Base-by-base conservation (phyloP, 495 filamentous ascomycete species). In the Penicillium maclennaniae region DNA sequence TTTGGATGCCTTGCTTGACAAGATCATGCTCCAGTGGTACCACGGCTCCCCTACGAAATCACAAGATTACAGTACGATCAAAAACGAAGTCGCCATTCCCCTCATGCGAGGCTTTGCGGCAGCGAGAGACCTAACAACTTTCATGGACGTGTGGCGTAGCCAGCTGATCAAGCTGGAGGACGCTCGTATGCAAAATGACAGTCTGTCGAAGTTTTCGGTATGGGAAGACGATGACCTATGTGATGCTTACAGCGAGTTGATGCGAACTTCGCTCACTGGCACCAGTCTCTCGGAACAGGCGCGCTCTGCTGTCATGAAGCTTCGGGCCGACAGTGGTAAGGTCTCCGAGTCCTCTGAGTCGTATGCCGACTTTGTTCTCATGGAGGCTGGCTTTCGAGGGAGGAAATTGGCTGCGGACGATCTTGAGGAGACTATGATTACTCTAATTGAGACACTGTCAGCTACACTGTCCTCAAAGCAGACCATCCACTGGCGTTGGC, bases 181-280 rank as follows among this genome's bases (percentile, higher is more conserved):
- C 47, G 60, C 68, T 44, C 64, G 71, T 38, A 49, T 67, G 28
- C 53, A 68, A 47, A 59, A 71, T 52, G 48, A 43, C 16, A 63
- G 36, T 10, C 41, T 71, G 7, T 53, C 55, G 15, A 34, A 53
- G 7, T 78, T 72, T 56, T 72, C 70, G 39, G 71, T 70, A 26
- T 90, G 87, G 87, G 79, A 85, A 56, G 80, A 86, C 54, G 73
- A 81, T 51, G 75, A 77, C 45, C 62, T 90, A n/a, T 75, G 76
- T 31, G 59, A 70, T 39, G 56, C 52, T 25, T 77, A 66, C 59
- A 46, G 65, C 34, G 71, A 77, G 14, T 34, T 71, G 44, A 61
- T 73, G 53, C 69, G 66, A 38, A 69, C 59, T 25, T 65, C 70
- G 7, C 66, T 74, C 17, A 67, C 62, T 16, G 62, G 67, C 8